A percentile compares a stretch with the other conserved stretches of the same genome.
phyloP scores from a whole-genome alignment of 2,329 filamentous ascomycete species.

The Cladorrhinum sp. region DNA sequence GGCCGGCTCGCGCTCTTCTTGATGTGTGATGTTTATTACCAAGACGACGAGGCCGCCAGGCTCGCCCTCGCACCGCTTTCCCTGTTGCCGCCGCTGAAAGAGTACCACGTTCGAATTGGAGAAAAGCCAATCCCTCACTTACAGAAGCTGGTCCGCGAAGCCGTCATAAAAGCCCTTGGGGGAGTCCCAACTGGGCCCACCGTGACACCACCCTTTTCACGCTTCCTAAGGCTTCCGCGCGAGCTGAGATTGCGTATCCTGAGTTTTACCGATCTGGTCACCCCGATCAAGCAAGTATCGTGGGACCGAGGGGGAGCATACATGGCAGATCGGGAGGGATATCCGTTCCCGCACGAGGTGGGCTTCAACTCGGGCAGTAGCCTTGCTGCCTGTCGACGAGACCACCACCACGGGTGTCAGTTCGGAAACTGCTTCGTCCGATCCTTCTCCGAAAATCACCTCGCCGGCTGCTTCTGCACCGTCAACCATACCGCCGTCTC shows the following conservation, averaged over 20 bases:
- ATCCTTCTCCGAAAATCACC: background rate
- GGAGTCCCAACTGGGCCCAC: no score
- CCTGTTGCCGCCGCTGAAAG: no score
- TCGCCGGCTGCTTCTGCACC: background rate
- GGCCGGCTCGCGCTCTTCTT: no score
- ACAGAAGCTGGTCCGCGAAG: no score
- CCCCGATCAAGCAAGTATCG: background rate
- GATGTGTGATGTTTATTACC: no score
- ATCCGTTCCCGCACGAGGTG: background rate
- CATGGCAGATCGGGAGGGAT: background rate
- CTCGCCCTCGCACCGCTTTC: no score
- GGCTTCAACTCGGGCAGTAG: background rate
- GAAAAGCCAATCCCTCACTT: no score
- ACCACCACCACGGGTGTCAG: background rate
- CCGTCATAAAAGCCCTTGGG: no score
- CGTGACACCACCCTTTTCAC: no score
- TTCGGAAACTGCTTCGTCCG: background rate
- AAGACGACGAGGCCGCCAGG: no score
- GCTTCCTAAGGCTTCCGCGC: no score
- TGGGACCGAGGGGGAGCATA: background rate
- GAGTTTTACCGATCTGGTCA: background rate
- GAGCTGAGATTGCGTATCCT: background rate
- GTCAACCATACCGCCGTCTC: background rate
- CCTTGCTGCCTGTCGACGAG: background rate
- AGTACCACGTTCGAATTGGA: no score